phyloP scores from a whole-genome alignment of 108 stramenopile species.

The Aurantiochytrium sp. region DNA sequence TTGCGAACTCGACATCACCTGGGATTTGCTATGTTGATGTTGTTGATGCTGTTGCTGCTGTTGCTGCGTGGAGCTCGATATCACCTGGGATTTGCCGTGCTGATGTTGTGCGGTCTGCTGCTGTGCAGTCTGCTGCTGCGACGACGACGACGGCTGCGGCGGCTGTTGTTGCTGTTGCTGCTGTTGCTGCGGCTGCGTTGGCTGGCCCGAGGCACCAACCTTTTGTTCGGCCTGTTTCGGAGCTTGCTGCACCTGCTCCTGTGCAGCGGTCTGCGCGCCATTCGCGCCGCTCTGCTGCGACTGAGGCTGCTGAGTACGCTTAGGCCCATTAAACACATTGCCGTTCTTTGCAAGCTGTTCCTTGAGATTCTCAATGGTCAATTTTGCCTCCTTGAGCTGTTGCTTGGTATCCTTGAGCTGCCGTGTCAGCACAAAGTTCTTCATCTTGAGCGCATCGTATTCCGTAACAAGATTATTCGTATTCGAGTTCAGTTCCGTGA shows the following conservation, averaged over 20 bases:
- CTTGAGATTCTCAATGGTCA: slow-evolving; percentile 12
- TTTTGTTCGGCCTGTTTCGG: neutral
- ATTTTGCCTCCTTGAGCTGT: neutral
- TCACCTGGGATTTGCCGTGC: neutral
- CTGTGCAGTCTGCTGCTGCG: neutral
- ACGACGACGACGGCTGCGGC: neutral
- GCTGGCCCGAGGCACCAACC: neutral
- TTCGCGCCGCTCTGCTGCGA: too few species aligned
- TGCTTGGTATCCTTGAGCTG: neutral
- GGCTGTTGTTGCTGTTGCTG: neutral
- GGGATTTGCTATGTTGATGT: neutral
- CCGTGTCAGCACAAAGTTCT: neutral
- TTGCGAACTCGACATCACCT: too few species aligned
- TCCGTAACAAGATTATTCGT: slow-evolving; percentile 6
- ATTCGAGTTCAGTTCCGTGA: slow-evolving; percentile 10
- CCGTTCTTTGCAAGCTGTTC: neutral
- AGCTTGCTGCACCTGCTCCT: neutral
- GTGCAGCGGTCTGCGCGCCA: neutral
- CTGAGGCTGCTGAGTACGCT: too few species aligned
- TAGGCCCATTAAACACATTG: neutral
- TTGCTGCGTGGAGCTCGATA: neutral
- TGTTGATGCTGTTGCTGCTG: neutral
- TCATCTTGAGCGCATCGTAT: slow-evolving; percentile 6
- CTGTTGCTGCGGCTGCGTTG: neutral
- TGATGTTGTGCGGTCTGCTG: neutral